These are phyloP conservation scores for Barnettozyma salicaria DNA, from an alignment of 805 yeast genomes.

Conservation along the genomic window DNA sequence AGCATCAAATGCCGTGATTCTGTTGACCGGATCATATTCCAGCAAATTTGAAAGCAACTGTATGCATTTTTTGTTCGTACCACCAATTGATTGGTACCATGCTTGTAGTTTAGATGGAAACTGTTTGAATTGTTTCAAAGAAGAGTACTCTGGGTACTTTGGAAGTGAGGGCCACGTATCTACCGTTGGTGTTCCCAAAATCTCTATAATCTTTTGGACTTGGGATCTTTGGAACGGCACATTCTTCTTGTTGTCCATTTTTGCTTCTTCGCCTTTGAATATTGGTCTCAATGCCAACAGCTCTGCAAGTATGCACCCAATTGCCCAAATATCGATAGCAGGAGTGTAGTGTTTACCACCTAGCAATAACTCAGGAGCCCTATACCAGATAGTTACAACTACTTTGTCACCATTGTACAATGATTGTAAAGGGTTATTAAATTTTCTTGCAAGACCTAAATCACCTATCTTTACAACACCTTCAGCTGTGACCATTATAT, in stretches of 20 bases:
- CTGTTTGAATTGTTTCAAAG: constrained; percentile 50
- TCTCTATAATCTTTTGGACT: constrained; percentile 82
- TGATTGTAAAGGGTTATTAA: constrained; percentile 80
- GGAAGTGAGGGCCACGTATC: constrained; percentile 75
- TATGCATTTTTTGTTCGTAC: constrained; percentile 61
- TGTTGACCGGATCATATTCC: constrained; percentile 74
- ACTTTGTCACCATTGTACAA: constrained; percentile 90
- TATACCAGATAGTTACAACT: constrained; percentile 94
- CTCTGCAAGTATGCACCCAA: constrained; percentile 93
- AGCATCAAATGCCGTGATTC: constrained; percentile 76
- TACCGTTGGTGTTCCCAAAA: constrained; percentile 81
- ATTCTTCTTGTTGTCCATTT: constrained; percentile 86
- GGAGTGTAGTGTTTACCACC: constrained; percentile 93
- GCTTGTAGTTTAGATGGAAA: constrained; percentile 63
- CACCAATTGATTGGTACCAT: constrained; percentile 86
- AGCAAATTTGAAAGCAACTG: constrained; percentile 57
- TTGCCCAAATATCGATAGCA: constrained; percentile 92
- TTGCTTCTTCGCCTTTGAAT: constrained; percentile 96
- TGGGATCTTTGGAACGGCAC: constrained; percentile 95
- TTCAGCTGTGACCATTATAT: constrained; percentile 85
- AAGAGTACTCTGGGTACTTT: constrained; percentile 78
- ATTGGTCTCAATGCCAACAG: constrained; percentile 82
- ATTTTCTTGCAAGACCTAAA: constrained; percentile 83
- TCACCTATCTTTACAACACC: constrained; percentile 97
- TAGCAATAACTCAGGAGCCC: constrained; percentile 87